phyloP scores from a whole-genome alignment of 371 early-diverging fungal genomes.

The Mortierella sp. region DNA sequence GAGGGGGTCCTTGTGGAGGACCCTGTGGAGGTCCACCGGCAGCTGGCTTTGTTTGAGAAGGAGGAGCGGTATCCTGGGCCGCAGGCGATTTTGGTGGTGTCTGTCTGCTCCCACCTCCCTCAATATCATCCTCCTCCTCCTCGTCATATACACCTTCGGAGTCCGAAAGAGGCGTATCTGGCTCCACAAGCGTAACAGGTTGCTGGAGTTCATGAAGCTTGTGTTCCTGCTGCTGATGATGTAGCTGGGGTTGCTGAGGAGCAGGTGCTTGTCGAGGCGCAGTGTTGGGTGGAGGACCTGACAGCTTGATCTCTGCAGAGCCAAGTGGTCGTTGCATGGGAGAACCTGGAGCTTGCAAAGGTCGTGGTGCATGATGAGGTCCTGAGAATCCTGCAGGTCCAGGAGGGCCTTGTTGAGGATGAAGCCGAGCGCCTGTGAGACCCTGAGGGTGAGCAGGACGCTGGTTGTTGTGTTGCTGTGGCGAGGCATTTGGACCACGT shows the following conservation, averaged over 20 bases:
- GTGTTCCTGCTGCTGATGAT: conserved; percentile 11
- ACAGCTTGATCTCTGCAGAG: conserved; percentile 18
- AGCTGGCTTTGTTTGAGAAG: conserved; percentile 1
- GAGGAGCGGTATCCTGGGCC: conserved; percentile 5
- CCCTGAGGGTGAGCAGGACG: conserved; percentile 33
- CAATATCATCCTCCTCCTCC: conserved; percentile 50
- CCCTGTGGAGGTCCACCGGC: conserved; percentile 30
- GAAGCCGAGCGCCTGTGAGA: conserved; percentile 15
- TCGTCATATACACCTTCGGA: conserved; percentile 23
- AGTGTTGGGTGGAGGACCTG: conserved; percentile 22
- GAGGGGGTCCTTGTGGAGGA: conserved; percentile 48
- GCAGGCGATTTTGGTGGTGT: conserved; percentile 4
- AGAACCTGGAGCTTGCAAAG: conserved; percentile 23
- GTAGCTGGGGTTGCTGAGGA: conserved; percentile 14
- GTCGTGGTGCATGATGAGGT: conserved; percentile 20
- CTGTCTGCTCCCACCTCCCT: conserved; percentile 22
- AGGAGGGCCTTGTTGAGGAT: conserved; percentile 21
- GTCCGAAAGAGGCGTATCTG: conserved; percentile 40
- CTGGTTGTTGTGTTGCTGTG: conserved; percentile 35
- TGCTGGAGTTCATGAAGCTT: conserved; percentile 1
- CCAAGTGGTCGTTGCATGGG: conserved; percentile 42
- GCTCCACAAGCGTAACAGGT: conserved; percentile 25
- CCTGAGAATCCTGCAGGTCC: conserved; percentile 16
- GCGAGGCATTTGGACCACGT: conserved; percentile 18
- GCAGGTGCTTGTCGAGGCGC: conserved; percentile 5